phyloP scores from a whole-genome alignment of 2,329 filamentous ascomycete species.

The Ceratocystis cacaofunesta region DNA sequence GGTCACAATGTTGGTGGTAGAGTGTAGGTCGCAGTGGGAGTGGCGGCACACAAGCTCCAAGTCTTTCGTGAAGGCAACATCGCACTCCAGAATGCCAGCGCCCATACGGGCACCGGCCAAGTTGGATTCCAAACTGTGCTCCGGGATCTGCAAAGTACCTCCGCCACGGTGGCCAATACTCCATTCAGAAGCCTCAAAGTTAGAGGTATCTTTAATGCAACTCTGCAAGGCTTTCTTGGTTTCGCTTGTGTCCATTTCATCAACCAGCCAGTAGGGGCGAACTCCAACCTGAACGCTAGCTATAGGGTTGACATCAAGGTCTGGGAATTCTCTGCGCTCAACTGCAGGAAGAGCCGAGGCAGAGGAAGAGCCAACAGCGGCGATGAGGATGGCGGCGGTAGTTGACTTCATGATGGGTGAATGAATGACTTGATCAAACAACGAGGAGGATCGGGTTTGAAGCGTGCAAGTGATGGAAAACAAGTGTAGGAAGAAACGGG shows the following conservation, averaged over 20 bases:
- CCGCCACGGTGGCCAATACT: slow-evolving; percentile 49
- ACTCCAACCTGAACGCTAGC: slow-evolving; percentile 44
- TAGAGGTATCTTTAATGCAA: slow-evolving; percentile 35
- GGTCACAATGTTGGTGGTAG: slow-evolving; percentile 51
- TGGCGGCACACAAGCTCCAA: slow-evolving; percentile 53
- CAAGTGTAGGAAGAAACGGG: not conserved
- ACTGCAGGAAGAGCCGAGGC: slow-evolving; percentile 4
- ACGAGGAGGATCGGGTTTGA: no score
- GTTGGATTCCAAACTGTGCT: slow-evolving; percentile 45
- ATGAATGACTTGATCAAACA: no score
- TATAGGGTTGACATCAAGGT: slow-evolving; percentile 23
- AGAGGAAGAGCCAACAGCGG: slow-evolving; percentile 6
- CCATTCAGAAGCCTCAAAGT: slow-evolving; percentile 36
- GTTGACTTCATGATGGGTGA: slow-evolving; percentile 7
- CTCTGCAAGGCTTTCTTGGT: slow-evolving; percentile 45
- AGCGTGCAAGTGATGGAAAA: not conserved
- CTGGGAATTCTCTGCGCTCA: not conserved
- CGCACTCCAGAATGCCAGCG: slow-evolving; percentile 51
- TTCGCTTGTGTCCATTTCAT: slow-evolving; percentile 44
- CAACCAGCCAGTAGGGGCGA: slow-evolving; percentile 48
- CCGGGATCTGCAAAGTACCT: slow-evolving; percentile 47
- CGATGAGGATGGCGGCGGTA: not conserved
- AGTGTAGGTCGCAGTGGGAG: slow-evolving; percentile 52
- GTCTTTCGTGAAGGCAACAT: slow-evolving; percentile 52
- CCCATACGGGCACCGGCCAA: slow-evolving; percentile 52